Base-by-base conservation (phyloP, 2,329 filamentous ascomycete species). In the Xylariaceae sp. region DNA sequence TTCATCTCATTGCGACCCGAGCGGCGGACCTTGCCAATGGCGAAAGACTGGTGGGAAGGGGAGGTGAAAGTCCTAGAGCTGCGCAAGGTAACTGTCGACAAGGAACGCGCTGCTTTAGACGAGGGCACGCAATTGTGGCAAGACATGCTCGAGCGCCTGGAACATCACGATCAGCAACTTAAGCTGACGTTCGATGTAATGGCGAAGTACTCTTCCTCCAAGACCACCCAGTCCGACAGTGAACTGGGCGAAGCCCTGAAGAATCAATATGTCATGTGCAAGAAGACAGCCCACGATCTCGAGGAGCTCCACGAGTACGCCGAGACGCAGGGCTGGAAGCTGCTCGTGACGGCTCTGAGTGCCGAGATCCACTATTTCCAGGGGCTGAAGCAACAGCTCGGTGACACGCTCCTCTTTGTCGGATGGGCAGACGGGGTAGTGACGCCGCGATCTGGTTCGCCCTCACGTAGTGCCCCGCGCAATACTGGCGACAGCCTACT, bases 321-420 rank as follows among this genome's bases (percentile, higher is more conserved):
- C 0, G 83, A 88, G 61, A 74, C 78, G 1, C 82, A 82, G 58
- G 79, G 81, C 13, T 93, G 89, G 89, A 92, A 88, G 58, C 74
- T 92, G 13, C 77, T 93, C 15, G 85, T 92, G 3, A 89, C 84
- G 55, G 88, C 88, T 9, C 85, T 93, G 39, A 88, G 88, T 0
- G 89, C 89, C 0, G 89, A 90, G 70, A 69, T 89, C 1, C 85
- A 88, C 60, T 86, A 87, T 2, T 86, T 89, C 61, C 75, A 75
- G 37, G 82, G 87, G 66, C 86, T 85, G 1, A 79, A 81, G 65
- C 72, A 76, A 2, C 76, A 90, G 48, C 73, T 90, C n/a, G 70
- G 67, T 6, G 70, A 68, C 4, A 73, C 73, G 3, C 66, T 79
- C 39, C 69, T 66, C 3, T 66, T 64, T 1, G 67, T 71, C 1